Conservation (phyloP, 495 filamentous ascomycete genomes). For the Neurospora sp. region DNA sequence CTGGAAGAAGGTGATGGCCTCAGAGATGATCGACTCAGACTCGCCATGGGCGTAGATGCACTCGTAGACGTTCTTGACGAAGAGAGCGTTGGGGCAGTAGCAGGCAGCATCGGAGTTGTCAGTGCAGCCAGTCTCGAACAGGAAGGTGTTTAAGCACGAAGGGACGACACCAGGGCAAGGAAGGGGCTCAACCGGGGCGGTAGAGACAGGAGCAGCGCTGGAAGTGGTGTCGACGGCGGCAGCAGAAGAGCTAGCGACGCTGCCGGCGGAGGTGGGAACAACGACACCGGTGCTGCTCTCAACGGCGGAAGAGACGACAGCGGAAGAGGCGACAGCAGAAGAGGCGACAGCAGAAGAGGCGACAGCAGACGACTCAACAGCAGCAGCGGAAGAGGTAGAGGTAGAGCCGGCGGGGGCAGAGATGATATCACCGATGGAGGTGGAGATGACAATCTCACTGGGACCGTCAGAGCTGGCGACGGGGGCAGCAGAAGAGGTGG, state of each 20-base stretch:
- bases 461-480: background rate
- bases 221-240: constrained; percentile 17
- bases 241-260: constrained; percentile 1
- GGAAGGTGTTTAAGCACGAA: constrained; percentile 89
- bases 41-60: constrained; percentile 72
- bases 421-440: background rate
- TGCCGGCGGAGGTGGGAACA: constrained; percentile 4
- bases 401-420: background rate
- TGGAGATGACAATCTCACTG: constrained; percentile 1
- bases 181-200: constrained; percentile 34
- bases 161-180: constrained; percentile 68
- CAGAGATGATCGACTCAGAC: constrained; percentile 52
- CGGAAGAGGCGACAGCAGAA: background rate
- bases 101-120: constrained; percentile 76
- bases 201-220: constrained; percentile 24
- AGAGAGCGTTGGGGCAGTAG: constrained; percentile 73
- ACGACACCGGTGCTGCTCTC: constrained; percentile 1
- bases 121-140: constrained; percentile 60
- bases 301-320: constrained; percentile 4
- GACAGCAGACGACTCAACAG: background rate
- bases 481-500: constrained; percentile 5
- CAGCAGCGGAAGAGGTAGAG: background rate
- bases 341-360: background rate
- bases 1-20: constrained; percentile 74
- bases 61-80: constrained; percentile 69